These are phyloP conservation scores for Colletotrichum lini DNA, from an alignment of 2,329 filamentous ascomycete genomes.

Conservation along the genomic window DNA sequence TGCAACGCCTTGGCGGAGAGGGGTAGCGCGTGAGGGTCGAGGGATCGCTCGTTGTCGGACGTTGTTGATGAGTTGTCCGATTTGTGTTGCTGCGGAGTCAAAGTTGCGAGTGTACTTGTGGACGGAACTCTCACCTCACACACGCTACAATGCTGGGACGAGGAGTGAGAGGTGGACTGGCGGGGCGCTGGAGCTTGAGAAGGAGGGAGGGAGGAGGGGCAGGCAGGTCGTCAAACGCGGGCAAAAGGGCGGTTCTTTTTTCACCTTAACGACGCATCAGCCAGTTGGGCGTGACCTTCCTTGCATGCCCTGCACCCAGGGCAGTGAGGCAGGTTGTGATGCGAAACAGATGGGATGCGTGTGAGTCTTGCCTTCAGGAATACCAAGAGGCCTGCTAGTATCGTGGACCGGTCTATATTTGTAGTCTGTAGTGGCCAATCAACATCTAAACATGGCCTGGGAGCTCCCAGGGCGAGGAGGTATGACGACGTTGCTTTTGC, in stretches of 20 bases:
- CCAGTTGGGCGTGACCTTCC: conserved; percentile 23
- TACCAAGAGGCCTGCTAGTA: conserved; percentile 17
- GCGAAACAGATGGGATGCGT: conserved; percentile 9
- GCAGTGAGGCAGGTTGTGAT: conserved; percentile 16
- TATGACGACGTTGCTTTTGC: conserved; percentile 37
- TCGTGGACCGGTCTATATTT: conserved; percentile 29
- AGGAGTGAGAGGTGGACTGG: conserved; percentile 18
- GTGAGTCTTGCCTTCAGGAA: conserved; percentile 18
- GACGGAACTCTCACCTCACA: conserved; percentile 7
- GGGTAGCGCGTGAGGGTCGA: neutral
- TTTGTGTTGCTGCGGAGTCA: neutral
- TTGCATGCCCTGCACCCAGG: conserved; percentile 18
- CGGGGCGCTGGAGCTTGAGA: conserved; percentile 30
- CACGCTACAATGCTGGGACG: conserved; percentile 3
- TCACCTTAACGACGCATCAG: conserved; percentile 10
- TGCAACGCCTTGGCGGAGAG: conserved; percentile 5
- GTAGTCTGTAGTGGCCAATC: conserved; percentile 35
- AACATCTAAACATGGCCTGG: conserved; percentile 18
- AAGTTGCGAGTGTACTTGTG: conserved; percentile 19
- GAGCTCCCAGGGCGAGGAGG: conserved; percentile 3
- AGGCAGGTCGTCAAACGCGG: conserved; percentile 8
- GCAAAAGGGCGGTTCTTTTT: neutral
- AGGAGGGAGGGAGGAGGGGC: conserved; percentile 21
- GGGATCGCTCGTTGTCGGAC: conserved; percentile 8
- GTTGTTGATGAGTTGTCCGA: conserved; percentile 14